Evolutionary conservation across 176 grass and related monocot genomes (phyloP).

Genomic region (Chloris gayana): DNA sequence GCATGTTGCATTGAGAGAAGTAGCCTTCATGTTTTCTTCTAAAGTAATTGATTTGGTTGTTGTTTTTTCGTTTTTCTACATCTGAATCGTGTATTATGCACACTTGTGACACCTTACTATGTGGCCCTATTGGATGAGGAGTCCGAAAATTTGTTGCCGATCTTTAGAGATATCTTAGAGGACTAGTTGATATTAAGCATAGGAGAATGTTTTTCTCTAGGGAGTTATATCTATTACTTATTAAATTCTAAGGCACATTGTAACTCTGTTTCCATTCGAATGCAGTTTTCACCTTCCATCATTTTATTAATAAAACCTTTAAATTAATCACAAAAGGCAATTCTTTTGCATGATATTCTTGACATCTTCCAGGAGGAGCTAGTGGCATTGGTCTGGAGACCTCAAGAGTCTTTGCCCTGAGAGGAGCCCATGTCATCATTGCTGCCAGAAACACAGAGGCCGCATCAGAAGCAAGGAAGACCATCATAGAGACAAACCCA

Average conservation of each 20-base stretch:
- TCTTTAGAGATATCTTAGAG: background rate
- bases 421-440: slow-evolving; percentile 91
- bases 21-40: background rate
- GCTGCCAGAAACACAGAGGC: slow-evolving; percentile 92
- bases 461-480: slow-evolving; percentile 65
- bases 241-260: background rate
- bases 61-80: slow-evolving; percentile 2
- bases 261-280: background rate
- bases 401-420: slow-evolving; percentile 76
- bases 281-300: slow-evolving; percentile 6
- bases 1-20: background rate
- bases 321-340: background rate
- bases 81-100: background rate
- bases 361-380: slow-evolving; percentile 58
- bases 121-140: background rate
- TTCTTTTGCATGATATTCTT: background rate
- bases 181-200: no score
- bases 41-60: background rate
- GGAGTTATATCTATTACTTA: background rate
- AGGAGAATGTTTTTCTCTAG: background rate
- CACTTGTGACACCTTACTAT: background rate
- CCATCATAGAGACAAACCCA: slow-evolving; percentile 54
- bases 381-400: slow-evolving; percentile 96
- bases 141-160: background rate
- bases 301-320: slow-evolving; percentile 21